phyloP scores from a whole-genome alignment of 257 asterid genomes.

The Petrea volubilis region DNA sequence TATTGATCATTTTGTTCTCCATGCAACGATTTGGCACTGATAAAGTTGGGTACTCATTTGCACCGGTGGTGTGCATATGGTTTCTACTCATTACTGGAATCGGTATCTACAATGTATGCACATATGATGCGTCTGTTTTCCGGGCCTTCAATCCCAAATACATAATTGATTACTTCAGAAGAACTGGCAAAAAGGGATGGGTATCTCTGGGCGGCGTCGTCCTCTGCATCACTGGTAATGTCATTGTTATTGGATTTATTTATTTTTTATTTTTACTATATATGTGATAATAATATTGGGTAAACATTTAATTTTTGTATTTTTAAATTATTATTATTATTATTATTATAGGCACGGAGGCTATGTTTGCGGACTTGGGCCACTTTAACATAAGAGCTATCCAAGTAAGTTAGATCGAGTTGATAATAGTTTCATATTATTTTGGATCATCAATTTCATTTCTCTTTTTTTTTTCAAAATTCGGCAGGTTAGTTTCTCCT shows the following conservation, averaged over 20 bases:
- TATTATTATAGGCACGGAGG: conserved; percentile 58
- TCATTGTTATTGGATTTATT: background rate
- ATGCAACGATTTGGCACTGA: conserved; percentile 76
- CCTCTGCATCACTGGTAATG: conserved; percentile 71
- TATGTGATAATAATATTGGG: no score
- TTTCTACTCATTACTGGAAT: conserved; percentile 43
- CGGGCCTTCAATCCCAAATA: conserved; percentile 64
- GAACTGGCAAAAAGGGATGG: conserved; percentile 68
- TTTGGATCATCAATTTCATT: no score
- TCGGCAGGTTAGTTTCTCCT: conserved; percentile 61
- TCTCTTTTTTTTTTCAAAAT: background rate
- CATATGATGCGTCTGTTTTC: conserved; percentile 40
- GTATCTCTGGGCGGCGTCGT: conserved; percentile 69
- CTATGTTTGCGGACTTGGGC: conserved; percentile 88
- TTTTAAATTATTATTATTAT: background rate
- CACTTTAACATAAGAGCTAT: conserved; percentile 62
- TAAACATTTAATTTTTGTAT: no score
- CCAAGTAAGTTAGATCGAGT: conserved; percentile 47
- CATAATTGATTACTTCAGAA: conserved; percentile 52
- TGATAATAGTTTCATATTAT: no score
- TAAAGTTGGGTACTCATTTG: conserved; percentile 69
- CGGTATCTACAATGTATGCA: conserved; percentile 57
- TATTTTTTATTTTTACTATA: no score
- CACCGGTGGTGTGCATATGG: conserved; percentile 67
- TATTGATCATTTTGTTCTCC: conserved; percentile 47